These are phyloP conservation scores for Effrenium voratum DNA, from an alignment of 73 alveolate species.

Conservation along the genomic window DNA sequence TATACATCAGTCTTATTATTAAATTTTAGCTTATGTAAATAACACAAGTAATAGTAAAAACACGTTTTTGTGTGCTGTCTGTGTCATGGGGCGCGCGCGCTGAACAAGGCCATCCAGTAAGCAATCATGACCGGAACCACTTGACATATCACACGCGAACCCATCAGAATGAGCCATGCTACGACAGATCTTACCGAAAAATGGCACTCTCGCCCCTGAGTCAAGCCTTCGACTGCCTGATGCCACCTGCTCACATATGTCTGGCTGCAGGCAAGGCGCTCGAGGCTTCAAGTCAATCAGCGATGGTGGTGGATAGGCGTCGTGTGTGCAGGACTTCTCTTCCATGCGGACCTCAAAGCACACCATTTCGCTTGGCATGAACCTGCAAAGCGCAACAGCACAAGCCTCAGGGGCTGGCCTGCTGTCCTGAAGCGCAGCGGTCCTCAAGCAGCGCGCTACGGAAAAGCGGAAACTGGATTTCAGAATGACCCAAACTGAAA, in stretches of 20 bases:
- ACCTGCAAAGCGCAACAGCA: background rate
- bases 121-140: too few species aligned
- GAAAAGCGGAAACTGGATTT: background rate
- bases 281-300: background rate
- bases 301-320: constrained; percentile 9
- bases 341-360: background rate
- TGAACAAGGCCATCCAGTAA: too few species aligned
- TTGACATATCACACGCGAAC: too few species aligned
- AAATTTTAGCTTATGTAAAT: too few species aligned
- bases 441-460: background rate
- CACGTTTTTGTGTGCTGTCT: too few species aligned
- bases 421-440: background rate
- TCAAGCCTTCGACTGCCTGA: background rate
- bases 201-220: background rate
- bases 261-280: background rate
- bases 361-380: background rate
- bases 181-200: too few species aligned
- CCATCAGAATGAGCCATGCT: too few species aligned
- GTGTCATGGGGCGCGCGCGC: too few species aligned
- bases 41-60: too few species aligned
- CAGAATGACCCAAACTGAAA: background rate
- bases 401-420: background rate
- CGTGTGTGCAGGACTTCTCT: constrained; percentile 1
- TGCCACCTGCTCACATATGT: too few species aligned
- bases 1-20: too few species aligned